Evolutionary conservation across 2,329 filamentous ascomycete genomes (phyloP).

Genomic region (Monilinia polystroma): DNA sequence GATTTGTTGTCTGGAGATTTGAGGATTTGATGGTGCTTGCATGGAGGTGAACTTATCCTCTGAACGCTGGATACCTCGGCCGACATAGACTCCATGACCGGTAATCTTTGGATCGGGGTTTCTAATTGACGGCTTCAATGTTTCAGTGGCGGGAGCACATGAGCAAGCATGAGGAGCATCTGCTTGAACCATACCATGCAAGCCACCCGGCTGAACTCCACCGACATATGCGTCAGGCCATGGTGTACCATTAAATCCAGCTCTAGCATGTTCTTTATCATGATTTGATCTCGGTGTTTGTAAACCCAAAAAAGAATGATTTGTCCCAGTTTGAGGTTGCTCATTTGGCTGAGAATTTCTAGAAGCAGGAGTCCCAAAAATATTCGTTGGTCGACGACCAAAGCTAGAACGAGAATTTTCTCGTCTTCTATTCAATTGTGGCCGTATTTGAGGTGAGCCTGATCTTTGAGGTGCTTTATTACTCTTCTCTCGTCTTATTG

Average conservation of each 20-base stretch:
- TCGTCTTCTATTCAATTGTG: constrained; percentile 33
- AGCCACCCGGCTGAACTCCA: constrained; percentile 6
- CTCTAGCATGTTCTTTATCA: constrained; percentile 34
- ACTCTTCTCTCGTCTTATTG: not conserved
- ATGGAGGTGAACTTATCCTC: not conserved
- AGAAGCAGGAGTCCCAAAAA: constrained; percentile 35
- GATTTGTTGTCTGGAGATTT: constrained; percentile 1
- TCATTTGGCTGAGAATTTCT: constrained; percentile 34
- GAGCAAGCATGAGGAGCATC: constrained; percentile 24
- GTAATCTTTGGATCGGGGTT: not conserved
- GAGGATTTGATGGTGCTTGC: not conserved
- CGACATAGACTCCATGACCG: constrained; percentile 6
- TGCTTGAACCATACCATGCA: constrained; percentile 22
- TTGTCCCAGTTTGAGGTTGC: constrained; percentile 33
- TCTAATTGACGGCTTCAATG: not conserved
- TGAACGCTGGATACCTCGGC: constrained; percentile 13
- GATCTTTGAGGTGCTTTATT: not conserved
- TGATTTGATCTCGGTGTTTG: constrained; percentile 33
- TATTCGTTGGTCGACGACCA: constrained; percentile 36
- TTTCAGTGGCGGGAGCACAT: constrained; percentile 15
- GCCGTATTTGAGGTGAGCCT: constrained; percentile 21
- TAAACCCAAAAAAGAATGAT: constrained; percentile 38
- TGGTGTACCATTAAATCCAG: constrained; percentile 22
- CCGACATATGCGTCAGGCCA: constrained; percentile 25
- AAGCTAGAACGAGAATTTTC: constrained; percentile 38